phyloP scores from a whole-genome alignment of 1,139 yeast genomes.

The Suhomyces anneliseae region DNA sequence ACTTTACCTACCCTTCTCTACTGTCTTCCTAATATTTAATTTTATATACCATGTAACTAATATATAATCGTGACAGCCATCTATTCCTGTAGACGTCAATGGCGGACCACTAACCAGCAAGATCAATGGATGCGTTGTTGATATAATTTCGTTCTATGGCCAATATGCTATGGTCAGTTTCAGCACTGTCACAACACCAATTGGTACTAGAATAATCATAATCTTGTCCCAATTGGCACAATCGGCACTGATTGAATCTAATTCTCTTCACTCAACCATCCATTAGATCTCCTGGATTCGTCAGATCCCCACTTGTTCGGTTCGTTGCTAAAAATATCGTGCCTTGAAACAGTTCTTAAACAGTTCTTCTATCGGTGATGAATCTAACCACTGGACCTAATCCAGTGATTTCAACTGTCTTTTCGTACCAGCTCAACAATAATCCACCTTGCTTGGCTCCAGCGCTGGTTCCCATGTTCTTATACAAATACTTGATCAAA shows the following conservation, averaged over 20 bases:
- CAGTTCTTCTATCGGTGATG: constrained; percentile 81
- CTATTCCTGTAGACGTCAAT: not conserved
- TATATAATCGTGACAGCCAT: constrained; percentile 3
- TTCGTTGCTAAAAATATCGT: not conserved
- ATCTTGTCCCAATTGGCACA: too few relatives aligned
- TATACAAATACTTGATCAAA: constrained; percentile 81
- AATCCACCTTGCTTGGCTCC: constrained; percentile 89
- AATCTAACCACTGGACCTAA: constrained; percentile 87
- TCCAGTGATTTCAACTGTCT: constrained; percentile 80
- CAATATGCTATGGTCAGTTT: too few relatives aligned
- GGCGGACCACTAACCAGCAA: not conserved
- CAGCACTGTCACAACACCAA: too few relatives aligned
- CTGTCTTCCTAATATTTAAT: not conserved
- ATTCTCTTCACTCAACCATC: too few relatives aligned
- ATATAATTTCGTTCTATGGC: too few relatives aligned
- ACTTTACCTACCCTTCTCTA: not conserved
- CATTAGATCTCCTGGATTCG: too few relatives aligned
- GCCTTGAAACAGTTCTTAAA: constrained; percentile 30
- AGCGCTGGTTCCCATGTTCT: constrained; percentile 73
- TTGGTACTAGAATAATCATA: too few relatives aligned
- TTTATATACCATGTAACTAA: constrained; percentile 1
- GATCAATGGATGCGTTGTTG: too few relatives aligned
- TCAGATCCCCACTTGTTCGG: too few relatives aligned
- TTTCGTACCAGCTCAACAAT: constrained; percentile 88
- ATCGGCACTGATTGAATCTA: too few relatives aligned